Base-by-base conservation (phyloP, 345 rosid genomes). In the Nasturtium officinale region DNA sequence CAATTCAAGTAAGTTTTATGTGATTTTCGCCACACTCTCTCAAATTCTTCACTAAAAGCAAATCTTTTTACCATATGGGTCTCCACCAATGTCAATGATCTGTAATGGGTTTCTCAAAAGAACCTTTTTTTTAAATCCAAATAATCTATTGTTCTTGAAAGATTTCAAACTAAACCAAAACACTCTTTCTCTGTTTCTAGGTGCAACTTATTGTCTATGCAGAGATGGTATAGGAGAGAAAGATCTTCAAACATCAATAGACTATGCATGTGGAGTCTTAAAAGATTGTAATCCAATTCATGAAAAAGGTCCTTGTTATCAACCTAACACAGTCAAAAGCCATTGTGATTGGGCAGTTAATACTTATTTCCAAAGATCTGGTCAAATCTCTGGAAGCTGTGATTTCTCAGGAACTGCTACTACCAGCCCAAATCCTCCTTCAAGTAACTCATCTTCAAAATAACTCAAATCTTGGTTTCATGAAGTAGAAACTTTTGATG, bases 321-420 rank as follows among this genome's bases (percentile, higher is more conserved):
- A 85, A 52, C 99, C 99, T 7, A 89, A 90, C 69, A 52, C 58
- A 5, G 64, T 91, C 42, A 92, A 88, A 69, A 85, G 79, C 61
- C 99, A 95, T 87, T 95, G 99, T 79, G 84, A 76, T 65, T 95
- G 86, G 73, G 97, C 97, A 6, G 99, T 83, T 9, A 95, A 95
- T 79, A 91, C 87, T 71, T 91, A 87, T 73, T 95, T 79, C 81
- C 97, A 95, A 75, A 88, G 29, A 78, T 83, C 91, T 47, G 82
- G 83, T 55, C 85, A 85, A 82, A 17, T 28, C 72, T 0, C 48
- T 17, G 93, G 83, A 1, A 87, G 82, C 84, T 95, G 96, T 77
- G 89, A 95, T 72, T 95, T 95, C 71, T 61, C 90, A 13, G 89
- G 88, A 58, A 52, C 90, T 33, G 99, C 99, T 17, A 9, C 76